phyloP scores from a whole-genome alignment of 2,329 filamentous ascomycete species.

The Colletotrichum sp. region DNA sequence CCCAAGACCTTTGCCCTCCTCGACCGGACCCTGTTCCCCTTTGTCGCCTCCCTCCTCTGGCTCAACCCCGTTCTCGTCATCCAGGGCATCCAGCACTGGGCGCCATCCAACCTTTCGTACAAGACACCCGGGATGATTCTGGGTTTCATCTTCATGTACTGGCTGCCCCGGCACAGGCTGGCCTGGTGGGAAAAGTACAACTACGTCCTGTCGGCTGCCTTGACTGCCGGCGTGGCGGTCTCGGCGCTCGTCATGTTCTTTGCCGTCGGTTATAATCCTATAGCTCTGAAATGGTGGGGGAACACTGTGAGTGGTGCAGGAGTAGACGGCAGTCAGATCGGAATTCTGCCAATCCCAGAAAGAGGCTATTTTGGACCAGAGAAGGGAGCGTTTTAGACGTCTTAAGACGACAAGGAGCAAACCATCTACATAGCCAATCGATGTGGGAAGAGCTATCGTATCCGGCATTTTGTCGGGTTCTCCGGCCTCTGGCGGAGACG shows the following conservation, averaged over 20 bases:
- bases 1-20: slow-evolving; percentile 35
- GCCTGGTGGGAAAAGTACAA: slow-evolving; percentile 55
- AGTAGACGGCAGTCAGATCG: slow-evolving; percentile 26
- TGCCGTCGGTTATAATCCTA: slow-evolving; percentile 42
- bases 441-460: not conserved
- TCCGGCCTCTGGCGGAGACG: not conserved
- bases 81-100: slow-evolving; percentile 48
- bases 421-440: fast-evolving
- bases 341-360: slow-evolving; percentile 26
- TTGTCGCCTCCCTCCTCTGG: slow-evolving; percentile 43
- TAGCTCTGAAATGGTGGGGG: slow-evolving; percentile 48
- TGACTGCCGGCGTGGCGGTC: slow-evolving; percentile 47
- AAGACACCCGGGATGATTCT: slow-evolving; percentile 47
- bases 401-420: not conserved
- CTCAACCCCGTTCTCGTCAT: slow-evolving; percentile 46
- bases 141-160: slow-evolving; percentile 48
- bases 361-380: slow-evolving; percentile 32
- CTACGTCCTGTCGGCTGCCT: slow-evolving; percentile 47
- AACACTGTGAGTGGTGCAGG: slow-evolving; percentile 33
- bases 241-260: slow-evolving; percentile 49
- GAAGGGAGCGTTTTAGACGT: slow-evolving; percentile 23
- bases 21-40: slow-evolving; percentile 41
- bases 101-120: slow-evolving; percentile 46
- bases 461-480: not conserved
- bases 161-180: slow-evolving; percentile 39